Percentiles rank a stretch among this genome's conserved stretches.
Conservation (phyloP, 306 rosid genomes). For the Vicia sativa region DNA sequence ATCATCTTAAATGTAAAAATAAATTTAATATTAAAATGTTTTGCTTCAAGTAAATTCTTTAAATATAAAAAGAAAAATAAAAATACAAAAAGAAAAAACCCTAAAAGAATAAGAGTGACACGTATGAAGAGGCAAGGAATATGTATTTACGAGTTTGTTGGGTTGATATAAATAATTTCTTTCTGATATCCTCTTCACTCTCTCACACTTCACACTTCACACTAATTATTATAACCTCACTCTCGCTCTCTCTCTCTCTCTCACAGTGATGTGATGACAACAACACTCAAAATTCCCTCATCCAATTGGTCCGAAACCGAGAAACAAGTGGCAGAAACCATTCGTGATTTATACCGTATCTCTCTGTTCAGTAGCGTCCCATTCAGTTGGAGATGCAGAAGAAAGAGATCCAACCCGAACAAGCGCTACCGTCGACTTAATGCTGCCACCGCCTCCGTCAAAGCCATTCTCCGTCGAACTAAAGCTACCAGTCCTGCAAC, state of each 20-base stretch:
- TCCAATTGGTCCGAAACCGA: not conserved
- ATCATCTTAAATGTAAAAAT: too few relatives aligned
- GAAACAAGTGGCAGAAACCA: not conserved
- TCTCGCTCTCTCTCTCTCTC: not conserved
- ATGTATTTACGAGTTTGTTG: too few relatives aligned
- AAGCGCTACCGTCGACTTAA: not conserved
- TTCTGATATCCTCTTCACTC: too few relatives aligned
- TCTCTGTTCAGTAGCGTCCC: not conserved
- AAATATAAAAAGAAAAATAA: too few relatives aligned
- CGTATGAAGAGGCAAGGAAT: too few relatives aligned
- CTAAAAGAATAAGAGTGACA: too few relatives aligned
- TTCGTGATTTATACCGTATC: not conserved
- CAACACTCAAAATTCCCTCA: not conserved
- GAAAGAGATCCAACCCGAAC: constrained; percentile 53
- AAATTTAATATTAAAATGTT: too few relatives aligned
- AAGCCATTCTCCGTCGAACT: constrained; percentile 7
- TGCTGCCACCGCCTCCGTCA: not conserved
- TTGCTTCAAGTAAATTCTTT: too few relatives aligned
- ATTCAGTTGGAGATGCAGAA: constrained; percentile 46
- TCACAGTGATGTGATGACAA: too few relatives aligned
- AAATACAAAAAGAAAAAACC: too few relatives aligned
- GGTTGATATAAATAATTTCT: too few relatives aligned
- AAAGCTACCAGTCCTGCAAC: constrained; percentile 49
- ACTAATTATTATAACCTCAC: too few relatives aligned
- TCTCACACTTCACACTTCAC: not conserved